phyloP scores from a whole-genome alignment of 1,284 basidiomycete genomes.

The Phellinidium pouzarii region DNA sequence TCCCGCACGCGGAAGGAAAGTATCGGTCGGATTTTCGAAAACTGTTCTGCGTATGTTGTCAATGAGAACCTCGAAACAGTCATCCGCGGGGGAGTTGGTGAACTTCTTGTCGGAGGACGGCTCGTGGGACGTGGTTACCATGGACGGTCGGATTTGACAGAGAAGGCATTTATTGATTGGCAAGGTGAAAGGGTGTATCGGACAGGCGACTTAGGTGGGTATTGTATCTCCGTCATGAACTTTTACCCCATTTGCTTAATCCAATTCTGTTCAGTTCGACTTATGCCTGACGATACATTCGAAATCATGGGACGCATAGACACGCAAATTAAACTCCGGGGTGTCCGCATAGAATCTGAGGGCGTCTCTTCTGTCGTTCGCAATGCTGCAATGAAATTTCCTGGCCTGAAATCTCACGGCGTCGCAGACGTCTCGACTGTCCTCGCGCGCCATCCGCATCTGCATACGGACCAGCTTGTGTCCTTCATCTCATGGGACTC shows the following conservation, averaged over 20 bases:
- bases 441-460: slow-evolving; percentile 40
- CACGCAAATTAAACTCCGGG: slow-evolving; percentile 48
- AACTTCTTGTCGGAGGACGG: slow-evolving; percentile 45
- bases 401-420: slow-evolving; percentile 22
- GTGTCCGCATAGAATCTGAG: slow-evolving; percentile 48
- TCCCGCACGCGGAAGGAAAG: slow-evolving; percentile 36
- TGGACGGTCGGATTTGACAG: slow-evolving; percentile 37
- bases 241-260: not conserved
- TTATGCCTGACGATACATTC: slow-evolving; percentile 47
- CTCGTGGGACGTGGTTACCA: slow-evolving; percentile 48
- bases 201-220: slow-evolving; percentile 40
- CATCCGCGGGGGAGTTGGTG: slow-evolving; percentile 41
- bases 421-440: slow-evolving; percentile 37
- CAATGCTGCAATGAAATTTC: slow-evolving; percentile 26
- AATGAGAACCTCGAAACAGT: slow-evolving; percentile 35
- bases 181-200: slow-evolving; percentile 39
- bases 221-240: not conserved
- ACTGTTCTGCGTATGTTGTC: slow-evolving; percentile 34
- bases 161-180: slow-evolving; percentile 44
- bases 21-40: slow-evolving; percentile 35
- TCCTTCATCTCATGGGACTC: slow-evolving; percentile 40
- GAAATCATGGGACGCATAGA: slow-evolving; percentile 52
- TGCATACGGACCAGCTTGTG: slow-evolving; percentile 41
- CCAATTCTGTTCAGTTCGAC: slow-evolving; percentile 30
- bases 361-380: slow-evolving; percentile 44